Conservation (phyloP, 345 rosid species). For the Acer yangbiense region DNA sequence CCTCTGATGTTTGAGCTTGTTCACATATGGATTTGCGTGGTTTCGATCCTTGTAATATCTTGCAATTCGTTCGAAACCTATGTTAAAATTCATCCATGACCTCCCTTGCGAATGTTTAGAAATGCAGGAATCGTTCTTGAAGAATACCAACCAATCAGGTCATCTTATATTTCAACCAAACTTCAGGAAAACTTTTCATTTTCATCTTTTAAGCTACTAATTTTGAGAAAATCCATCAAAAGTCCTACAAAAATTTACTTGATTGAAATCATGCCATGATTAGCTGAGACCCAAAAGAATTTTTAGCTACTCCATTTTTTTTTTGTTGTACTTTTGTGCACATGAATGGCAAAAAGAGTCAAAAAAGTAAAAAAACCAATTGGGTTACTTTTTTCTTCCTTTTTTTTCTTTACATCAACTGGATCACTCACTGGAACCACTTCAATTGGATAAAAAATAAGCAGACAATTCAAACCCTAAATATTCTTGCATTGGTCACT, state of each 20-base stretch:
- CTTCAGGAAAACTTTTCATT: not conserved
- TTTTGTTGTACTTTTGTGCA: not conserved
- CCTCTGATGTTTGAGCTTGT: not conserved
- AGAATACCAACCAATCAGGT: not conserved
- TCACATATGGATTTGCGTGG: not conserved
- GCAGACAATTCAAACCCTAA: not conserved
- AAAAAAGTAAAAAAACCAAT: not conserved
- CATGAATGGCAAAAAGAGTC: slow-evolving; percentile 1
- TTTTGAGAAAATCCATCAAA: not conserved
- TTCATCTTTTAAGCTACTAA: not conserved
- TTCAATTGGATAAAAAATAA: not conserved
- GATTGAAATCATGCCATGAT: not conserved
- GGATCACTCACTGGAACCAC: slow-evolving; percentile 1
- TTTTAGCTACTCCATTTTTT: not conserved
- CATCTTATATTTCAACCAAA: not conserved
- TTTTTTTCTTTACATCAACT: not conserved
- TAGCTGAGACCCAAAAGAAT: not conserved
- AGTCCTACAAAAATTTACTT: not conserved
- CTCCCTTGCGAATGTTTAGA: not conserved
- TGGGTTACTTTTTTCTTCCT: slow-evolving; percentile 7
- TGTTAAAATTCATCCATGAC: not conserved
- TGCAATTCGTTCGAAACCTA: not conserved
- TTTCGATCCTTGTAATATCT: not conserved
- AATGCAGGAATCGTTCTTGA: not conserved
- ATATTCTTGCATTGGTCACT: too few species aligned